These are phyloP conservation scores for Debaryomyces maramus DNA, from an alignment of 805 yeast species.

Conservation along the genomic window DNA sequence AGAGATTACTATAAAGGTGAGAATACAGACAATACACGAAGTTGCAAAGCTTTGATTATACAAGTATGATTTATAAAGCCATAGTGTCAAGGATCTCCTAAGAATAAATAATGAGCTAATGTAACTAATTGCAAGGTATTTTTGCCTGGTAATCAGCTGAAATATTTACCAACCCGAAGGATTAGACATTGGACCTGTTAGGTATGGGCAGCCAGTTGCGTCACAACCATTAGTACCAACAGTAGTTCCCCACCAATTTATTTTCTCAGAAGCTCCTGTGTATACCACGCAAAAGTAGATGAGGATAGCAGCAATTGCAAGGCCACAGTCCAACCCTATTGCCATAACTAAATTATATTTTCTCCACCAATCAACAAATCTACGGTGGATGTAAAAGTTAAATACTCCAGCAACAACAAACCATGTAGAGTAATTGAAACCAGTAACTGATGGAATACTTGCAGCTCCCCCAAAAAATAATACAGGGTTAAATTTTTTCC, in stretches of 20 bases:
- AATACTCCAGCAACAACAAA: slow-evolving; percentile 5
- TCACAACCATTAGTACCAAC: slow-evolving; percentile 13
- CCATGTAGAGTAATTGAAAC: slow-evolving; percentile 13
- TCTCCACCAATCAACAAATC: slow-evolving; percentile 11
- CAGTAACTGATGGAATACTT: slow-evolving; percentile 10
- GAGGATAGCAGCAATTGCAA: slow-evolving; percentile 12
- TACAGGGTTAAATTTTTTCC: slow-evolving; percentile 8
- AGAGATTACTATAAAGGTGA: too few species aligned
- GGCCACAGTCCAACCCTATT: slow-evolving; percentile 12
- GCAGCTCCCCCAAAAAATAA: slow-evolving; percentile 12
- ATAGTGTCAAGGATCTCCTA: too few species aligned
- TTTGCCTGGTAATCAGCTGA: too few species aligned
- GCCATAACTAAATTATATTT: slow-evolving; percentile 12
- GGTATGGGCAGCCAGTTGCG: slow-evolving; percentile 11
- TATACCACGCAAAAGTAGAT: slow-evolving; percentile 12
- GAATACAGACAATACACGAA: too few species aligned
- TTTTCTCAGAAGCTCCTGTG: slow-evolving; percentile 11
- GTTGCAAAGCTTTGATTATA: too few species aligned
- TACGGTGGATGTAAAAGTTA: slow-evolving; percentile 11
- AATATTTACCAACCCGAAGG: too few species aligned
- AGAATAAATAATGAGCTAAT: too few species aligned
- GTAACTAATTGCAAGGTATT: too few species aligned
- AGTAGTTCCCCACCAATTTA: slow-evolving; percentile 13
- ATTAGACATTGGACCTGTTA: slow-evolving; percentile 8
- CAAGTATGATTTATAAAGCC: too few species aligned